Evolutionary conservation across 1,284 basidiomycete species (phyloP), one percentile per base, ranked within the genome.

Genomic region (Cerioporus squamosus): DNA sequence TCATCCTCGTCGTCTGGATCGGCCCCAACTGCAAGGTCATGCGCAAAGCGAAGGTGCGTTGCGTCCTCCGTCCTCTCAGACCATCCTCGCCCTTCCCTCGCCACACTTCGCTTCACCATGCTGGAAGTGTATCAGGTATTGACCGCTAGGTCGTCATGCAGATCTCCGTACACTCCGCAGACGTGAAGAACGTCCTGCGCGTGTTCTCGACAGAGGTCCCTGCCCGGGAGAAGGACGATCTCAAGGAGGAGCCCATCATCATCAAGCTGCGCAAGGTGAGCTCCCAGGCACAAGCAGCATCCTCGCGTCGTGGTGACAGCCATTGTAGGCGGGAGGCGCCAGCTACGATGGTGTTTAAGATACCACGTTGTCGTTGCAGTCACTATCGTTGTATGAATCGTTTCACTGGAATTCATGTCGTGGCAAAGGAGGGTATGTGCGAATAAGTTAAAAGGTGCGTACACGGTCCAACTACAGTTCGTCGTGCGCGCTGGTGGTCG

Each of bases 1-100:
- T 96, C 77, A 84, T 93, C 65, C 81, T 96, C 68, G 83, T 96
- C 73, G 86, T 89, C 58, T 96, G 94, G 94, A 95, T 96, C 74
- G 94, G 94, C 42, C 80, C 85, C 39, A 76, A 81, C 44, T 94
- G 92, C 76, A 93, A 93, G 79, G 81, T 95, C 64, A 95, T 96
- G 94, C 84, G 94, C 62, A 91, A 88, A 77, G 94, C 89, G 44
- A 95, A 93, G 87, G 93, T 92, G 64, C 63, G 84, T 73, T 24
- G 15, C 33, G 2, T 20, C 18, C 31, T n/a, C 22, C 9, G 10
- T 38, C 12, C 40, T 5, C 54, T 55, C 50, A 53, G 57, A 45
- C 46, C 31, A 8, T 14, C 1, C 10, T 15, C 14, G 14, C 14
- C 33, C 33, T 36, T 15, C 14, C 7, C 20, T 18, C 8, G 40